A percentile compares a stretch with the other conserved stretches of the same genome.
Conservation (phyloP, 805 yeast genomes). For the Candida vartiovaarae region DNA sequence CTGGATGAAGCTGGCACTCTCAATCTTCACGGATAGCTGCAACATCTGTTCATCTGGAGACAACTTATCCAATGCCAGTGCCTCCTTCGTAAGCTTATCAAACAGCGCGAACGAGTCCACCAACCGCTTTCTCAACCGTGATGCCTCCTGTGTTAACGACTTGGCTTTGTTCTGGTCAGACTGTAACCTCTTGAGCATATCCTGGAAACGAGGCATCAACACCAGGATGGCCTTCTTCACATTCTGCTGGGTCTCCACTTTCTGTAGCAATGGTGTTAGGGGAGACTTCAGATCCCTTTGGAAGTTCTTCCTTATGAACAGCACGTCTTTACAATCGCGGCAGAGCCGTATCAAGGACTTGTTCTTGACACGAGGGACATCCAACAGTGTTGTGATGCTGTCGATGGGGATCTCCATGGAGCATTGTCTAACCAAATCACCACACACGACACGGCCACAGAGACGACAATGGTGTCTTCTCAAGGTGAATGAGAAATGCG, state of each 20-base stretch:
- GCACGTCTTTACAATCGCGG: constrained; percentile 52
- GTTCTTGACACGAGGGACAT: constrained; percentile 18
- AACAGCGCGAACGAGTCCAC: constrained; percentile 43
- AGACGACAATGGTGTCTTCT: constrained; percentile 89
- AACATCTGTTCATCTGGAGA: constrained; percentile 39
- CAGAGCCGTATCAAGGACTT: constrained; percentile 51
- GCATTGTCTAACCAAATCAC: constrained; percentile 52
- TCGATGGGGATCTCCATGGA: constrained; percentile 62
- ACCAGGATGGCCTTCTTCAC: constrained; percentile 31
- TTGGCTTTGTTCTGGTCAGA: constrained; percentile 24
- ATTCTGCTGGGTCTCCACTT: constrained; percentile 35
- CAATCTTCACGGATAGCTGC: constrained; percentile 48
- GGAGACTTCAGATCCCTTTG: constrained; percentile 30
- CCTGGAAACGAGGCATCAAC: constrained; percentile 38
- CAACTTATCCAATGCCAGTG: constrained; percentile 28
- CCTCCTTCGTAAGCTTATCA: constrained; percentile 41
- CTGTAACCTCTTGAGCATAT: constrained; percentile 28
- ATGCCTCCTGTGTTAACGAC: constrained; percentile 29
- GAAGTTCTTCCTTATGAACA: constrained; percentile 52
- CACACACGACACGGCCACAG: constrained; percentile 83
- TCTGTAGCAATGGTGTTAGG: constrained; percentile 31
- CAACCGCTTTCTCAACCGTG: constrained; percentile 36
- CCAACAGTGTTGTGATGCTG: constrained; percentile 14
- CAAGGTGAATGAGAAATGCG: constrained; percentile 45
- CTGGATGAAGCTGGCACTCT: constrained; percentile 56